These are phyloP conservation scores for Heracleum sosnowskyi DNA, from an alignment of 129 eudicot species.

Conservation along the genomic window DNA sequence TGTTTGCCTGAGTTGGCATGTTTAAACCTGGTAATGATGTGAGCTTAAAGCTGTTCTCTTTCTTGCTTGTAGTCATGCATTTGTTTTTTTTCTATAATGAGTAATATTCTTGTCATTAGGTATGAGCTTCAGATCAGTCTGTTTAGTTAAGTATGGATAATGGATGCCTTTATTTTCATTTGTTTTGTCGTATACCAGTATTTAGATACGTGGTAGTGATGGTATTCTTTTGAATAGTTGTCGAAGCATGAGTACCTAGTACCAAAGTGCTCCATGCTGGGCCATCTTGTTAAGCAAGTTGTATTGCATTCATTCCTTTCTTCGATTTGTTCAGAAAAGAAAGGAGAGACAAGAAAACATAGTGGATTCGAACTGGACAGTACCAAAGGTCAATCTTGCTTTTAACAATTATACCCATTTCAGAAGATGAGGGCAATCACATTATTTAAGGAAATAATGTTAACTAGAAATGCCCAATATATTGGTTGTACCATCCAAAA, in stretches of 20 bases:
- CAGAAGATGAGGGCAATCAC: not conserved
- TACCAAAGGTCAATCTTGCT: too few species aligned
- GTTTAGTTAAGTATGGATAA: not conserved
- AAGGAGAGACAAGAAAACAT: too few species aligned
- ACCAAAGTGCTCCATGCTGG: not conserved
- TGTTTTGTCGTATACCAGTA: not conserved
- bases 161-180: not conserved
- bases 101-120: not conserved
- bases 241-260: not conserved
- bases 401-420: not conserved
- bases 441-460: too few species aligned
- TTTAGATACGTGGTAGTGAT: not conserved
- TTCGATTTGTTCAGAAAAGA: too few species aligned
- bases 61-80: not conserved
- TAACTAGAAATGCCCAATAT: not conserved
- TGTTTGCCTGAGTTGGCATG: slow-evolving; percentile 1
- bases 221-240: not conserved
- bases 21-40: slow-evolving; percentile 11
- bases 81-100: not conserved
- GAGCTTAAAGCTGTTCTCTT: not conserved
- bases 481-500: not conserved
- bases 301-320: not conserved
- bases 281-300: not conserved
- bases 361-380: too few species aligned
- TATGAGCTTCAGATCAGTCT: not conserved